Evolutionary conservation across 257 asterid genomes (phyloP).

Genomic region (Phtheirospermum japonicum): DNA sequence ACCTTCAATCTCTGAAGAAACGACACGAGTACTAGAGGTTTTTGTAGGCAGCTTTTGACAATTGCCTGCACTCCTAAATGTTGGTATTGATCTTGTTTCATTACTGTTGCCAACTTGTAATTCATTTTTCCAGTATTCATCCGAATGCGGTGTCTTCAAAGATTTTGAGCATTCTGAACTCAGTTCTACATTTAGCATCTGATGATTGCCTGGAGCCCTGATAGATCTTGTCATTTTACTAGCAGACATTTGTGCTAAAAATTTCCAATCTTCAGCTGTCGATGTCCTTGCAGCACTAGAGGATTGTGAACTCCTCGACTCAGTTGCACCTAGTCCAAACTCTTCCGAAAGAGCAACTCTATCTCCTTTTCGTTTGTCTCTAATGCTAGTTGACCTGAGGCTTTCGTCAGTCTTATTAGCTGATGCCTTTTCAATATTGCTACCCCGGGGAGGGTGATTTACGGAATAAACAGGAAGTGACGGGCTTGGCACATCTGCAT

Average conservation of each 20-base stretch:
- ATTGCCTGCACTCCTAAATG: slow-evolving; percentile 33
- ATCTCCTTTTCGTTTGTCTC: slow-evolving; percentile 32
- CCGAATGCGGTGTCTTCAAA: slow-evolving; percentile 28
- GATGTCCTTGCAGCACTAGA: slow-evolving; percentile 32
- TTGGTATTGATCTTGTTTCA: no score
- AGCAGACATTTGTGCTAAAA: slow-evolving; percentile 26
- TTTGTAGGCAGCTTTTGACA: slow-evolving; percentile 27
- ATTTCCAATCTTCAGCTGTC: slow-evolving; percentile 27
- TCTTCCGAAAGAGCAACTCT: slow-evolving; percentile 27
- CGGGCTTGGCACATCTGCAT: slow-evolving; percentile 27
- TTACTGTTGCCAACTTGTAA: no score
- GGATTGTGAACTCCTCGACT: slow-evolving; percentile 28
- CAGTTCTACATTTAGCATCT: slow-evolving; percentile 33
- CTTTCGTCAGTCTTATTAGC: slow-evolving; percentile 32
- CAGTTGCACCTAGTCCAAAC: slow-evolving; percentile 22
- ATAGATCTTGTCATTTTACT: slow-evolving; percentile 29
- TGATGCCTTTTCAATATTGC: slow-evolving; percentile 28
- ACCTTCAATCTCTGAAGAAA: slow-evolving; percentile 39
- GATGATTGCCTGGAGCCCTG: slow-evolving; percentile 32
- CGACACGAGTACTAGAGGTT: slow-evolving; percentile 24
- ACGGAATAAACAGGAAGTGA: slow-evolving; percentile 30
- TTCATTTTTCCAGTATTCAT: slow-evolving; percentile 36
- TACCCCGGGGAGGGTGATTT: slow-evolving; percentile 13
- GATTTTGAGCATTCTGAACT: slow-evolving; percentile 35
- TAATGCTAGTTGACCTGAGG: slow-evolving; percentile 22